phyloP scores from a whole-genome alignment of 1,284 basidiomycete genomes.

The Ceratobasidium sp. region DNA sequence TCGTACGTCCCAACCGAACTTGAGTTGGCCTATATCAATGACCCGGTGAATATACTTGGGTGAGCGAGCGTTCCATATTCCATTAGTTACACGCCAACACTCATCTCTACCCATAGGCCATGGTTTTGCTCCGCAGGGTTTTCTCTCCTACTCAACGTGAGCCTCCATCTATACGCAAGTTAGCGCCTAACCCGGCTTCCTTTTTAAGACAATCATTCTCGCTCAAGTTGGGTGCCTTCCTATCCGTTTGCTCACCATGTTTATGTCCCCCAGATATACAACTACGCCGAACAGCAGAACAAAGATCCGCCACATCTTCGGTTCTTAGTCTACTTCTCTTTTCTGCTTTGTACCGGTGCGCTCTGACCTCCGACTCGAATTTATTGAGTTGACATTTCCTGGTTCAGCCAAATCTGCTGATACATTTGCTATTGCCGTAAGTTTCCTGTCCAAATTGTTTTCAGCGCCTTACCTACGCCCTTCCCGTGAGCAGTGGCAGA shows the following conservation, averaged over 20 bases:
- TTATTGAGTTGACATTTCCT: not conserved
- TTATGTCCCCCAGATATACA: not conserved
- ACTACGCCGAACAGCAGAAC: constrained; percentile 17
- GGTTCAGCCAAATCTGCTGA: constrained; percentile 24
- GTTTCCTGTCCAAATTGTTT: not conserved
- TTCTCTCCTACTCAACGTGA: too few relatives aligned
- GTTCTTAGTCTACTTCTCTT: too few relatives aligned
- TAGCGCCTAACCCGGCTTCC: not conserved
- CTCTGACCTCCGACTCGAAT: not conserved
- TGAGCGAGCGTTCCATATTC: not conserved
- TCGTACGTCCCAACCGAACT: constrained; percentile 1
- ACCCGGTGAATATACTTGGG: constrained; percentile 29
- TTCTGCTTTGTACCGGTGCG: constrained; percentile 21
- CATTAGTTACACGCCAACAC: not conserved
- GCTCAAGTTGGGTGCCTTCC: constrained; percentile 5
- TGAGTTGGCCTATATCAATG: constrained; percentile 18
- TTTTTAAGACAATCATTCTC: constrained; percentile 15
- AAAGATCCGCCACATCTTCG: constrained; percentile 22
- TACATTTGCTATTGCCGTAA: constrained; percentile 1
- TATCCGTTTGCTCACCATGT: not conserved
- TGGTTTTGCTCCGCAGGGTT: too few relatives aligned
- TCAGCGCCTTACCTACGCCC: not conserved
- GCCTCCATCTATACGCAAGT: too few relatives aligned
- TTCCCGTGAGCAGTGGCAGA: not conserved
- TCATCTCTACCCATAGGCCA: not conserved